These are phyloP conservation scores for Rubroshorea leprosula DNA, from an alignment of 345 rosid genomes.

Conservation along the genomic window DNA sequence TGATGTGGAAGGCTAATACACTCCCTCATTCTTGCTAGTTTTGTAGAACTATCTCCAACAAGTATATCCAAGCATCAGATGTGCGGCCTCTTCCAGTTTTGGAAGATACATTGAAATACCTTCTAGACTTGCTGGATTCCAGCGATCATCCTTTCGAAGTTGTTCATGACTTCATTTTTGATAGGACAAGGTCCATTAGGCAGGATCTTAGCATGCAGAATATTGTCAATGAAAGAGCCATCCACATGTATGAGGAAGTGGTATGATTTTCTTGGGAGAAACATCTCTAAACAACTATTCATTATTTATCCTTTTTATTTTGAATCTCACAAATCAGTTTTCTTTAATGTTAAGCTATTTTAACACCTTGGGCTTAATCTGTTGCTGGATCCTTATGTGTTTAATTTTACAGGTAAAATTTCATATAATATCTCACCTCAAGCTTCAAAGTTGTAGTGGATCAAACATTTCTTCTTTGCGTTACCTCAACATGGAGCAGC, in stretches of 20 bases:
- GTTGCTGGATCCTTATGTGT: slow-evolving; percentile 7
- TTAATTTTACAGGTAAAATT: slow-evolving; percentile 57
- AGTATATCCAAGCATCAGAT: slow-evolving; percentile 47
- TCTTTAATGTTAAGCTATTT: background rate
- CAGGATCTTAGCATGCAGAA: slow-evolving; percentile 93
- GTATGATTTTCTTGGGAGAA: slow-evolving; percentile 37
- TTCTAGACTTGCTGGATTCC: slow-evolving; percentile 55
- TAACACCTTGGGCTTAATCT: background rate
- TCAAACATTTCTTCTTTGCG: slow-evolving; percentile 49
- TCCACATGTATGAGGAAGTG: slow-evolving; percentile 75
- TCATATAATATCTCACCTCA: slow-evolving; percentile 71
- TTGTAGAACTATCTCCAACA: slow-evolving; percentile 80
- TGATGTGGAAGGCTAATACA: background rate
- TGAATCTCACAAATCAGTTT: background rate
- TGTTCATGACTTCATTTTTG: slow-evolving; percentile 88
- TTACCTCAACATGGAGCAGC: slow-evolving; percentile 90
- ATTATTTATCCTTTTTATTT: background rate
- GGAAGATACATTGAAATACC: slow-evolving; percentile 66
- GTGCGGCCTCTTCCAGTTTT: slow-evolving; percentile 70
- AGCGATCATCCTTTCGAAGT: slow-evolving; percentile 62
- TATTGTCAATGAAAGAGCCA: slow-evolving; percentile 48
- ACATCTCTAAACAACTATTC: slow-evolving; percentile 1
- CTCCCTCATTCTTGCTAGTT: slow-evolving; percentile 43
- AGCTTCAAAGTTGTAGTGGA: slow-evolving; percentile 42
- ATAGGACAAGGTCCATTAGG: slow-evolving; percentile 88